A percentile compares a stretch with the other conserved stretches of the same genome.
Evolutionary conservation across 2,329 filamentous ascomycete genomes (phyloP).

Genomic region (Alternaria sp.): DNA sequence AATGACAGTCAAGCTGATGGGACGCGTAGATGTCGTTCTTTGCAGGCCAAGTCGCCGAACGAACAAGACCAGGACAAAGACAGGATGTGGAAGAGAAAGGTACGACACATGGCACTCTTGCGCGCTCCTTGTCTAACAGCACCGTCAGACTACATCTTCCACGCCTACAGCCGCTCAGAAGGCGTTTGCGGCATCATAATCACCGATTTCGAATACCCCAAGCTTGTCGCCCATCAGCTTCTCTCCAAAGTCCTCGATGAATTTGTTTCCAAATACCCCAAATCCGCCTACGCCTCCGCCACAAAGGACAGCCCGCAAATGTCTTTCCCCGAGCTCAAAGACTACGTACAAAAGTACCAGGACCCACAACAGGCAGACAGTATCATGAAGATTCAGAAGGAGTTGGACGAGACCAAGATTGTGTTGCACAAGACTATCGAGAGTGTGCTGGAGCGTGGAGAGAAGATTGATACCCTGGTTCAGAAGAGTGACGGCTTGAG

Average conservation of each 20-base stretch:
- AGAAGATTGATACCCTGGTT: slow-evolving; percentile 96
- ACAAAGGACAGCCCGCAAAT: slow-evolving; percentile 52
- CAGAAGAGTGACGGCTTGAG: slow-evolving; percentile 92
- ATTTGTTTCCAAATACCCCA: slow-evolving; percentile 80
- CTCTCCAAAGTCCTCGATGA: slow-evolving; percentile 89
- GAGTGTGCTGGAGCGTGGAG: slow-evolving; percentile 84
- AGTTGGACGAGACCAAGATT: slow-evolving; percentile 97
- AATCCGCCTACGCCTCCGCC: slow-evolving; percentile 69
- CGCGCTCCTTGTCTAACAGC: background rate
- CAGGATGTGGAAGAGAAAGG: slow-evolving; percentile 87
- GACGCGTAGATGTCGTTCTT: slow-evolving; percentile 77
- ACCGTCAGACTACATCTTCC: slow-evolving; percentile 68
- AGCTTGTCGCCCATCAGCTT: slow-evolving; percentile 83
- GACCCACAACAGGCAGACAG: slow-evolving; percentile 89
- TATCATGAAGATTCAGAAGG: slow-evolving; percentile 94
- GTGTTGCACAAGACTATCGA: slow-evolving; percentile 97
- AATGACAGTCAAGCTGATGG: slow-evolving; percentile 17
- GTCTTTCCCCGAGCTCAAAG: slow-evolving; percentile 77
- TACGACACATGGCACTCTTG: background rate
- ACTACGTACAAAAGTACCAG: slow-evolving; percentile 82
- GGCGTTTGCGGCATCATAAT: slow-evolving; percentile 60
- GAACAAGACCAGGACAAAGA: slow-evolving; percentile 80
- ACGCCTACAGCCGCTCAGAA: slow-evolving; percentile 56
- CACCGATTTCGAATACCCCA: slow-evolving; percentile 64
- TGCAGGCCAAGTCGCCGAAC: slow-evolving; percentile 85